Percentiles rank a stretch among this genome's conserved stretches.
These are phyloP conservation scores for Porphyridium purpureum DNA, from an alignment of 23 red algal species.

Conservation along the genomic window DNA sequence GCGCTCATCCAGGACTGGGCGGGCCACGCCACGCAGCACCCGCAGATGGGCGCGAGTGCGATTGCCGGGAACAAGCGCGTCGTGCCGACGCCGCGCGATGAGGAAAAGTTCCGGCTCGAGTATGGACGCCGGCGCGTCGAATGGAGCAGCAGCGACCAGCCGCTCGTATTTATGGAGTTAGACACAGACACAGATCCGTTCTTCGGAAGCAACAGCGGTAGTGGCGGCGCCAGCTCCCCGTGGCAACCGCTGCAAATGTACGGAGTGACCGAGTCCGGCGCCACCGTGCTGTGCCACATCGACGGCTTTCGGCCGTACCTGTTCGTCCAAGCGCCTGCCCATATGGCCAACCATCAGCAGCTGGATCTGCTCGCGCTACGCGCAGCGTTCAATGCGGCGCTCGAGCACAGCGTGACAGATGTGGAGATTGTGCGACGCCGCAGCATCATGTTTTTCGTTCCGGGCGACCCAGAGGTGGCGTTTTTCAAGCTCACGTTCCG, in stretches of 20 bases:
- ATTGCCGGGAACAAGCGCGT: no score
- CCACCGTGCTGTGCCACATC: conserved; percentile 31
- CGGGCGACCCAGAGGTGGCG: conserved; percentile 32
- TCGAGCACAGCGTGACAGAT: neutral
- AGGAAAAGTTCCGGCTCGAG: no score
- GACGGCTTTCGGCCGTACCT: conserved; percentile 79
- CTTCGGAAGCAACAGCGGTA: no score
- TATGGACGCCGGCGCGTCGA: no score
- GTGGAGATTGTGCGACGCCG: conserved; percentile 42
- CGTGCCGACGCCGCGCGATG: no score
- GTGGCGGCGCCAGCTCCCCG: neutral
- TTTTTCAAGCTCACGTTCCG: conserved; percentile 69
- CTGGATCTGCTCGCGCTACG: conserved; percentile 1
- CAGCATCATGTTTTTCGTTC: conserved; percentile 68
- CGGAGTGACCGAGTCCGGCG: conserved; percentile 40
- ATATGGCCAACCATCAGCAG: neutral
- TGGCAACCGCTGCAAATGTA: neutral
- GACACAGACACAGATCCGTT: no score
- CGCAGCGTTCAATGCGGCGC: conserved; percentile 6
- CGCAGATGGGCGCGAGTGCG: no score
- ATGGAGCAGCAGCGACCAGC: no score
- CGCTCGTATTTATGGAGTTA: no score
- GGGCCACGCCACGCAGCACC: no score
- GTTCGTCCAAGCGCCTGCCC: conserved; percentile 12
- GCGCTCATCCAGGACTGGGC: no score